Base-by-base conservation (phyloP, 2,329 filamentous ascomycete species). In the Penicillium decumbens region DNA sequence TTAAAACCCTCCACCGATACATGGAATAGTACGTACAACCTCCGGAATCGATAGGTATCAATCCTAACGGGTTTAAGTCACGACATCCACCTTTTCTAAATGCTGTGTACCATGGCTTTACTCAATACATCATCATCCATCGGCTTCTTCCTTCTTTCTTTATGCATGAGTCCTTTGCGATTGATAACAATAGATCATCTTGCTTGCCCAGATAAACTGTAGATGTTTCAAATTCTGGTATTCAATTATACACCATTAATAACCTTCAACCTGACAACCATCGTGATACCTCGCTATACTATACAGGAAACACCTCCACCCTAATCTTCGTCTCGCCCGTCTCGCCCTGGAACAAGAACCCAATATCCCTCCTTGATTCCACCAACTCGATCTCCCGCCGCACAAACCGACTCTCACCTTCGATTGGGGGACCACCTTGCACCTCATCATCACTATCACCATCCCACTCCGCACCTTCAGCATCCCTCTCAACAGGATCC, bases 341-440 rank as follows among this genome's bases (percentile, higher is more conserved):
- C 64, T 95, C 89, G 24, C 60, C 49, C 41, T 69, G 63, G 50
- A 96, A 82, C 70, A 85, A 89, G 61, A 89, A 92, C 1, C 89
- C 89, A 57, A 95, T 77, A 67, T 88, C 83, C 61, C 88, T 82
- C 8, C 89, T 91, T 10, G 89, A 87, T 61, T 92, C 85, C 49
- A 80, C 80, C 47, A 96, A 77, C 68, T 91, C 86, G 28, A 90
- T 83, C 68, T 95, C 89, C 50, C 90, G 78, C 68, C 84, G 85
- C 42, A 90, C 77, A 77, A 87, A 90, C 54, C 82, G 78, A 1
- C 79, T 82, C 9, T 73, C 67, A 32, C 55, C 68, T 46, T 42
- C 45, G 58, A 43, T 29, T 50, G 24, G 13, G 12, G 10, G 9
- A 10, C 12, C 10, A 10, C 3, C 32, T 33, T 40, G 47, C 35